phyloP scores from a whole-genome alignment of 768 basidiomycete genomes.

The Tulasnella sp. region DNA sequence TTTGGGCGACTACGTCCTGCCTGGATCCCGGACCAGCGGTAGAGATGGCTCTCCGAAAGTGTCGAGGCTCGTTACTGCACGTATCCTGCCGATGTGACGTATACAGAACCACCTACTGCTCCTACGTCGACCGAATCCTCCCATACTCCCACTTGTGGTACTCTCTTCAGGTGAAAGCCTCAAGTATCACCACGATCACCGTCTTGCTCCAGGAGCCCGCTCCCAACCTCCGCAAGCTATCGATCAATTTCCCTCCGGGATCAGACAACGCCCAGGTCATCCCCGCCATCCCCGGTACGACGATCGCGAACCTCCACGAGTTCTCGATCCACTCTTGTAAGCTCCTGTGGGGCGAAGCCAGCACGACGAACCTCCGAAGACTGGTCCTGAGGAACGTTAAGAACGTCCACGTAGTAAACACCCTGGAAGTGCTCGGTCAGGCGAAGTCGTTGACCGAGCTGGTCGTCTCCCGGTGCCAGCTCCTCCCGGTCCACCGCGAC shows the following conservation, averaged over 20 bases:
- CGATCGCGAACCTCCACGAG: not conserved
- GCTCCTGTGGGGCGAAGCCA: not conserved
- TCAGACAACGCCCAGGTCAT: not conserved
- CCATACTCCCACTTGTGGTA: not conserved
- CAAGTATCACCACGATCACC: not conserved
- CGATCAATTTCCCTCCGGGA: not conserved
- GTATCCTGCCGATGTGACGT: not conserved
- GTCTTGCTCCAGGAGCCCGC: not conserved
- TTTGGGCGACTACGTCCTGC: too few relatives aligned
- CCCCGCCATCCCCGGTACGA: not conserved
- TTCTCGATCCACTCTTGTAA: not conserved
- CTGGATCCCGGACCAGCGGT: too few relatives aligned
- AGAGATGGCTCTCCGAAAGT: too few relatives aligned
- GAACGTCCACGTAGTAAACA: not conserved
- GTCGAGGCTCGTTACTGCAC: too few relatives aligned
- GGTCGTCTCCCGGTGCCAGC: not conserved
- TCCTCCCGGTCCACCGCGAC: not conserved
- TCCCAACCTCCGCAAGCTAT: not conserved
- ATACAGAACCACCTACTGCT: not conserved
- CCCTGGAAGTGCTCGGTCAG: not conserved
- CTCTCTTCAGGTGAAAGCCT: not conserved
- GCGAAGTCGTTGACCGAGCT: not conserved
- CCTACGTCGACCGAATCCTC: not conserved
- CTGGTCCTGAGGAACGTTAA: not conserved
- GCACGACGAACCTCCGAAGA: not conserved